Conservation (phyloP, 2,329 filamentous ascomycete species). For the Aspergillus tubingensis region DNA sequence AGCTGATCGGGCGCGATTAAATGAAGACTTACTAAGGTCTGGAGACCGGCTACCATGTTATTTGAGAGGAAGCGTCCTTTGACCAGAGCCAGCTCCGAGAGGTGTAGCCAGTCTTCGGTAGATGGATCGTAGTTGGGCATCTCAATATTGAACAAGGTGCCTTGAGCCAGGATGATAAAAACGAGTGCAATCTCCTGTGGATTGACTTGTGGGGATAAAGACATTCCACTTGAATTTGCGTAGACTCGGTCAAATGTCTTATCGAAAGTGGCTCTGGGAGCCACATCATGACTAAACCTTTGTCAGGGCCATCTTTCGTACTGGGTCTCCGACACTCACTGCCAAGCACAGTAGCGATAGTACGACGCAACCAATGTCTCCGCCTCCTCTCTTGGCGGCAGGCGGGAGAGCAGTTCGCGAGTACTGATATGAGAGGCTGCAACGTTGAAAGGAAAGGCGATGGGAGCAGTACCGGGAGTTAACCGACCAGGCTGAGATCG, state of each 20-base stretch:
- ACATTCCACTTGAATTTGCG: background rate
- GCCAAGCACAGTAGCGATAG: slow-evolving; percentile 8
- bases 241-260: slow-evolving; percentile 4
- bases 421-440: background rate
- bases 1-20: background rate
- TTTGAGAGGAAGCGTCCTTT: slow-evolving; percentile 3
- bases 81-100: slow-evolving; percentile 2
- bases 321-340: background rate
- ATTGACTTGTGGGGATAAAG: background rate
- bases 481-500: background rate
- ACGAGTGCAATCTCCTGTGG: slow-evolving; percentile 4
- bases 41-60: background rate
- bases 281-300: background rate
- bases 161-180: slow-evolving; percentile 4
- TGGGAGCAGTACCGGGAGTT: background rate
- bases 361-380: slow-evolving; percentile 4
- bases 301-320: background rate
- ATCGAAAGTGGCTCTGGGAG: background rate
- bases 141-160: slow-evolving; percentile 5
- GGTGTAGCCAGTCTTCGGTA: slow-evolving; percentile 2
- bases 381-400: background rate
- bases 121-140: slow-evolving; percentile 5
- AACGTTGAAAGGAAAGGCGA: slow-evolving; percentile 3
- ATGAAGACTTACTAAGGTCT: background rate
- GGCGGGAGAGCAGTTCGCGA: slow-evolving; percentile 1